Evolutionary conservation across 768 basidiomycete genomes (phyloP).

Genomic region (Auriculariales sp.): DNA sequence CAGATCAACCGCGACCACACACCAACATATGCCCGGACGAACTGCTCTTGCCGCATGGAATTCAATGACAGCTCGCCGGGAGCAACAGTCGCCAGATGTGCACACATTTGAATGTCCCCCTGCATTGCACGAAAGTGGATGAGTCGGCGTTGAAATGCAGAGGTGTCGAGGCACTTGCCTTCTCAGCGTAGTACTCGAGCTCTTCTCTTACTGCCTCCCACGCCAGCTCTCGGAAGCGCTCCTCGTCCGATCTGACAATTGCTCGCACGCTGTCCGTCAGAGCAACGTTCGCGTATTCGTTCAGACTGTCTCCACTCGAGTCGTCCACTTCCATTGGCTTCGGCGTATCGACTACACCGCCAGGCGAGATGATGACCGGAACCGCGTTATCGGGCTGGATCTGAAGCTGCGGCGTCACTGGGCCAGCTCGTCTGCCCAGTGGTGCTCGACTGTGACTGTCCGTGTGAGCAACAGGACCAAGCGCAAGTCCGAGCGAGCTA

Average conservation of each 20-base stretch:
- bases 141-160: background rate
- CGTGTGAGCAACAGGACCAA: too few species aligned
- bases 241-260: conserved; percentile 32
- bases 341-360: background rate
- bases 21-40: conserved; percentile 68
- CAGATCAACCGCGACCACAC: conserved; percentile 8
- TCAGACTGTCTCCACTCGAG: background rate
- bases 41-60: conserved; percentile 27
- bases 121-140: conserved; percentile 15
- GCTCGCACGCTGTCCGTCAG: background rate
- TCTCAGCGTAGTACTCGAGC: conserved; percentile 46
- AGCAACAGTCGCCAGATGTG: conserved; percentile 52
- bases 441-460: too few species aligned
- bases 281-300: background rate
- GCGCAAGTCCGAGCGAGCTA: too few species aligned
- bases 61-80: conserved; percentile 40
- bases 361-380: too few species aligned
- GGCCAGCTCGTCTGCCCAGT: too few species aligned
- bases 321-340: background rate
- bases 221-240: conserved; percentile 32
- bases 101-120: conserved; percentile 75
- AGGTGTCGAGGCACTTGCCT: conserved; percentile 26
- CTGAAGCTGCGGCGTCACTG: too few species aligned
- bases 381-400: too few species aligned
- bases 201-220: conserved; percentile 41